phyloP scores from a whole-genome alignment of 768 basidiomycete genomes.

The Phanerochaete sordida region DNA sequence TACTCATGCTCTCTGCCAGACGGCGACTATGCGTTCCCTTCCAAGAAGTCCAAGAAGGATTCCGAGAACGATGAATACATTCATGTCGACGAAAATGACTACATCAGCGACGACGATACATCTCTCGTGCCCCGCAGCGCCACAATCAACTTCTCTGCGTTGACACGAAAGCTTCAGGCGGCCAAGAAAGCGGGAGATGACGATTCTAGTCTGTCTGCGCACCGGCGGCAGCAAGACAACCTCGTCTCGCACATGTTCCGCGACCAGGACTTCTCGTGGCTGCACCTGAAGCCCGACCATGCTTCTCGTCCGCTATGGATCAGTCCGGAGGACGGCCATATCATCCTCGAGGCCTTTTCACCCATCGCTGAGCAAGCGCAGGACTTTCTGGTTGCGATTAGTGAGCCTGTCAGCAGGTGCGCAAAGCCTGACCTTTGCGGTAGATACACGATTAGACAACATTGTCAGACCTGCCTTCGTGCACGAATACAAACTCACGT shows the following conservation, averaged over 20 bases:
- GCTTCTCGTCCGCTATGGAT: constrained; percentile 94
- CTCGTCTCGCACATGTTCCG: constrained; percentile 81
- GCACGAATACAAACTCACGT: constrained; percentile 98
- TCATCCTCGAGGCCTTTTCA: constrained; percentile 96
- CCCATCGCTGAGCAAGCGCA: constrained; percentile 98
- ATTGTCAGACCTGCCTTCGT: constrained; percentile 85
- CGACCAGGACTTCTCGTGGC: constrained; percentile 82
- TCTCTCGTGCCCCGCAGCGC: constrained; percentile 61
- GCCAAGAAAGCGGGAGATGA: constrained; percentile 45
- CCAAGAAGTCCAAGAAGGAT: constrained; percentile 40
- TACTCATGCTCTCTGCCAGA: neutral
- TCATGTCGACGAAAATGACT: constrained; percentile 56
- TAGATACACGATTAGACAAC: constrained; percentile 27
- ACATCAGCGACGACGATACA: constrained; percentile 30
- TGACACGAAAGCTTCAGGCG: constrained; percentile 75
- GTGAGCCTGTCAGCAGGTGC: constrained; percentile 97
- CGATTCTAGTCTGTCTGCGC: constrained; percentile 53
- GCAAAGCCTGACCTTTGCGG: constrained; percentile 29
- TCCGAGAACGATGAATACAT: constrained; percentile 55
- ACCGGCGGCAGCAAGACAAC: constrained; percentile 70
- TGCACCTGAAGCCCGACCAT: constrained; percentile 89
- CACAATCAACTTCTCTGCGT: constrained; percentile 85
- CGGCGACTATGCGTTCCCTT: constrained; percentile 23
- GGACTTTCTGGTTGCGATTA: constrained; percentile 96
- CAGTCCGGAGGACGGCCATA: constrained; percentile 84